phyloP scores from a whole-genome alignment of 2,329 filamentous ascomycete genomes.

The Fusarium citri region DNA sequence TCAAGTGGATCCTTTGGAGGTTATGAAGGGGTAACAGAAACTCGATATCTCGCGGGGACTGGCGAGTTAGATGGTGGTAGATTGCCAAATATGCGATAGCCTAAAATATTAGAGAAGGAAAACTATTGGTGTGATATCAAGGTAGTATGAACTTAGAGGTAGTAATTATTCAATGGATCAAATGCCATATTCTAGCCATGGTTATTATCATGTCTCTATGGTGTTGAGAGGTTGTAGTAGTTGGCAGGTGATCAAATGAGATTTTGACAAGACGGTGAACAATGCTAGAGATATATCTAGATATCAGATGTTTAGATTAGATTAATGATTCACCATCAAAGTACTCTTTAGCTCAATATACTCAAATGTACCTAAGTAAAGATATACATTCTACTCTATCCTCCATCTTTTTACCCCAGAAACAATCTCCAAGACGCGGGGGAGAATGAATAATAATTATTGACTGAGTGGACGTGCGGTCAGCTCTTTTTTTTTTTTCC shows the following conservation, averaged over 20 bases:
- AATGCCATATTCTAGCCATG: neutral
- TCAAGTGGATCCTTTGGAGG: constrained; percentile 48
- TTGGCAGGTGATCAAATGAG: neutral
- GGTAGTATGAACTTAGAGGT: neutral
- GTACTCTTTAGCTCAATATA: neutral
- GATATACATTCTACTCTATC: neutral
- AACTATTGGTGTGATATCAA: constrained; percentile 11
- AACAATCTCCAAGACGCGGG: constrained; percentile 19
- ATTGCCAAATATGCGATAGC: constrained; percentile 24
- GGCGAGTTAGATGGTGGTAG: constrained; percentile 43
- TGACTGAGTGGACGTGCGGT: constrained; percentile 11
- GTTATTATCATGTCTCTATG: neutral
- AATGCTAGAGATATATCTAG: neutral
- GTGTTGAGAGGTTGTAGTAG: constrained; percentile 17
- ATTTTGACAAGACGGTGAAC: constrained; percentile 2
- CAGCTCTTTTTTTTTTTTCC: constrained; percentile 14
- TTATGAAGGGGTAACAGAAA: constrained; percentile 50
- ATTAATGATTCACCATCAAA: neutral
- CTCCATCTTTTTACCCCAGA: constrained; percentile 35
- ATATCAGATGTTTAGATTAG: neutral
- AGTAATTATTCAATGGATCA: neutral
- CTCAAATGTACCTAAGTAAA: neutral
- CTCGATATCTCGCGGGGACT: constrained; percentile 43
- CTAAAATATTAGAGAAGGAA: constrained; percentile 14
- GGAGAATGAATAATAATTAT: constrained; percentile 23